Evolutionary conservation across 2,329 filamentous ascomycete genomes (phyloP), one percentile per base, ranked within the genome.

Genomic region (Monosporascus sp.): DNA sequence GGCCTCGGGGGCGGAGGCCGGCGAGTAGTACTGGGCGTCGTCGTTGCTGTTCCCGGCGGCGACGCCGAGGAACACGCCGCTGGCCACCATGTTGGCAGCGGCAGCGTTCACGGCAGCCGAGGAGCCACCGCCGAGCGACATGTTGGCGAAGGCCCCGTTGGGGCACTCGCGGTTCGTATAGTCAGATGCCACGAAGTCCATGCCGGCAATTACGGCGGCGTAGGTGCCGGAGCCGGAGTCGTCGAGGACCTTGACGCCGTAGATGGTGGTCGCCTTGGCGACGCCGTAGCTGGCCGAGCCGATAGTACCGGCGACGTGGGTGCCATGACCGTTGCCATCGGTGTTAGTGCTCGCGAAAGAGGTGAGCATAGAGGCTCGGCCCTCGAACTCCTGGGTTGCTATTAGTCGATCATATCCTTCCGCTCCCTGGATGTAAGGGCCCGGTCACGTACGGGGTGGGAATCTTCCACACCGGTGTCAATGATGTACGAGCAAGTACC

Each of bases 11-110:
- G 73, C 73, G 1, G 75, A 77, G 1, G 77, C 78, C 1, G 80
- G 79, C 0, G 79, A 82, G 44, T 64, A 69, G 56, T 68, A 64
- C 7, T 61, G 58, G 1, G 72, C 71, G 52, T 77, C 69, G n/a
- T 61, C 65, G 56, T 70, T 67, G 20, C 69, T 69, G 64, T 83
- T 83, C n/a, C 82, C 82, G 19, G 81, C 81, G 5, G 81, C 80
- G 0, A 81, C 79, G 27, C 79, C 76, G 2, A 78, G 72, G 50
- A 81, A 73, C 34, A 85, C 68, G 20, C 80, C 80, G 2, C 65
- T 62, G 19, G 61, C 59, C 61, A 74, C 74, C 49, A 79, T 76
- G 22, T 66, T 69, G 40, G 74, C 70, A 19, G 83, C 72, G 47
- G 79, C 78, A 31, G 60, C 63, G 71, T 83, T 83, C 61, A 82